A percentile compares a stretch with the other conserved stretches of the same genome.
Conservation (phyloP, 2,329 filamentous ascomycete species). For the Penicillium sp. region DNA sequence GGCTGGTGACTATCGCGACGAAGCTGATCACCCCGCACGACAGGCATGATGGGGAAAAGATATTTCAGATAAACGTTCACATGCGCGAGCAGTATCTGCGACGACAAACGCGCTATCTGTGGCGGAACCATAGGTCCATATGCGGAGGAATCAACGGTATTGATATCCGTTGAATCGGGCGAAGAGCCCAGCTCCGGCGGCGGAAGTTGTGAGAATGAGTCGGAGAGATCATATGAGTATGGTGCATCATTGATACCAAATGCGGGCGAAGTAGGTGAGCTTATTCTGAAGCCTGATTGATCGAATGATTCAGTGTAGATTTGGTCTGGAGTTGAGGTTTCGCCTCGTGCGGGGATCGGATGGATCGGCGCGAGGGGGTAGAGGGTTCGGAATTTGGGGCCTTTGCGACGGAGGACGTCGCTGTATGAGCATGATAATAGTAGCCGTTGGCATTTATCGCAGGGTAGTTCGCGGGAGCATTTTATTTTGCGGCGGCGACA, state of each 20-base stretch:
- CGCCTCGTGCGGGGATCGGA: slow-evolving; percentile 27
- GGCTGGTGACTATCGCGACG: slow-evolving; percentile 50
- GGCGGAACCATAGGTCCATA: slow-evolving; percentile 14
- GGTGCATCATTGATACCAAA: slow-evolving; percentile 26
- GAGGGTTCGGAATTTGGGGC: slow-evolving; percentile 41
- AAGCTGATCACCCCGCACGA: slow-evolving; percentile 38
- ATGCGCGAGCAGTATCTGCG: slow-evolving; percentile 38
- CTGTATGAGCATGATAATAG: slow-evolving; percentile 43
- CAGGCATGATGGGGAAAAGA: slow-evolving; percentile 46
- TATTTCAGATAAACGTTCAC: slow-evolving; percentile 45
- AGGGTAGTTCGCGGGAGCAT: slow-evolving; percentile 42
- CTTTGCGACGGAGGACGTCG: slow-evolving; percentile 40
- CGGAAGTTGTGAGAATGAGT: slow-evolving; percentile 30
- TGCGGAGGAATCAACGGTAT: slow-evolving; percentile 27
- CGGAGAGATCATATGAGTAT: slow-evolving; percentile 26
- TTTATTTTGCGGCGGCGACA: slow-evolving; percentile 47
- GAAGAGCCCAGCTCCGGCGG: slow-evolving; percentile 35
- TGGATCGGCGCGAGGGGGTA: slow-evolving; percentile 40
- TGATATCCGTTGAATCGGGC: slow-evolving; percentile 32
- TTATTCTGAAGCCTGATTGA: slow-evolving; percentile 18
- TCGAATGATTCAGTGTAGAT: neutral
- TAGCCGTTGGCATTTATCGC: slow-evolving; percentile 41
- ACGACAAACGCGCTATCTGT: slow-evolving; percentile 29
- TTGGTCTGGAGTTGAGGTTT: slow-evolving; percentile 10
- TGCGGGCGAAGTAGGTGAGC: slow-evolving; percentile 28